These are phyloP conservation scores for Penicillium macrosclerotiorum DNA, from an alignment of 495 filamentous ascomycete species.

Conservation along the genomic window DNA sequence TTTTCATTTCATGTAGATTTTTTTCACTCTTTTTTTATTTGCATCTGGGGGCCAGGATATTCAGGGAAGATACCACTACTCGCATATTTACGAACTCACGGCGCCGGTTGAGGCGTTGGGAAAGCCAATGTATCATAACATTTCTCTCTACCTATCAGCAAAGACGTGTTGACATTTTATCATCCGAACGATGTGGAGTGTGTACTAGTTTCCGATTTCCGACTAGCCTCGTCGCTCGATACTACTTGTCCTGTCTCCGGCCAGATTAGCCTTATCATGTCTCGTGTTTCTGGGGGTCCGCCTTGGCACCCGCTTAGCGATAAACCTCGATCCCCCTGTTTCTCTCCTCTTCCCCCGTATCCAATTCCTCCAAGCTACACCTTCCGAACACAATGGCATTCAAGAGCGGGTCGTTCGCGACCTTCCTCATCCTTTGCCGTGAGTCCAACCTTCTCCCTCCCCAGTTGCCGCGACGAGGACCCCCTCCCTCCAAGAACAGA, in stretches of 20 bases:
- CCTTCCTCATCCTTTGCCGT: constrained; percentile 96
- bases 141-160: background rate
- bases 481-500: constrained; percentile 11
- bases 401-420: constrained; percentile 68
- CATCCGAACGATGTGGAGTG: too few relatives aligned
- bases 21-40: too few relatives aligned
- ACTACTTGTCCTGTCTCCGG: too few relatives aligned
- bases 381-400: constrained; percentile 33
- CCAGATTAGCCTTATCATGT: constrained; percentile 17
- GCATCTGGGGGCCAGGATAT: constrained; percentile 26
- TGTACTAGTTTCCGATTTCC: too few relatives aligned
- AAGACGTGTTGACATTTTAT: background rate
- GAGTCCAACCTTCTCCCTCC: constrained; percentile 31
- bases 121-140: constrained; percentile 14
- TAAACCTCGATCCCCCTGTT: constrained; percentile 15
- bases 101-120: constrained; percentile 17
- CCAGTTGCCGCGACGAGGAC: background rate
- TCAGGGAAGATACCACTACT: constrained; percentile 33
- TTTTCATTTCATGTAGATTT: constrained; percentile 20
- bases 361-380: background rate
- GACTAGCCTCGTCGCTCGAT: too few relatives aligned
- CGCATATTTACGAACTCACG: constrained; percentile 21
- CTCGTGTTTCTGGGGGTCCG: constrained; percentile 1
- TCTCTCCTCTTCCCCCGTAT: constrained; percentile 10
- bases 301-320: constrained; percentile 27